Base-by-base conservation (phyloP, 306 rosid species). In the Spatholobus suberectus region DNA sequence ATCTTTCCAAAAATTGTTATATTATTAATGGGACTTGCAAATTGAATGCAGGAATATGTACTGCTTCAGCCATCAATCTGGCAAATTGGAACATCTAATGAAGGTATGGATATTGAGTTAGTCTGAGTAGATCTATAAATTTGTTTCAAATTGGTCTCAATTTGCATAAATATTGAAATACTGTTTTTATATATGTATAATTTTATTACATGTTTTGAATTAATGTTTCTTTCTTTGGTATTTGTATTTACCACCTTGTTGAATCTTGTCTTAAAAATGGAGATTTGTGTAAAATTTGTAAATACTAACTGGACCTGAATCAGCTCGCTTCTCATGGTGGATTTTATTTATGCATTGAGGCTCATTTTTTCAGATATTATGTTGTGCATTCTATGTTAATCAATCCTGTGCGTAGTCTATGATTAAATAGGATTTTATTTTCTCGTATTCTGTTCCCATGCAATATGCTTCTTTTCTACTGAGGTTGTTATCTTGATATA, bases 11-110 rank as follows among this genome's bases (percentile, higher is more conserved):
- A 62, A 34, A 9, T 76, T 73, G 51, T 58, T 70, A 73, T 8
- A 41, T 57, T 75, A 35, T 68, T 80, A 46, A 61, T 76, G 68
- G 46, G 73, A 57, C 54, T 14, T 74, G 40, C 21, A 66, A 83
- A 76, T 76, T 82, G 34, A 76, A 20, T 76, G 84, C 90, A 96
- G 99, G 93, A 96, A 96, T 82, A 88, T 94, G 83, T 96, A 96
- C 86, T 96, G 99, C 89, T 96, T 96, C 93, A 96, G 99, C 73
- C 51, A 90, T 79, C 99, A 94, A 74, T 96, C 99, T 66, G 99
- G 99, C 43, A 96, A 96, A 79, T 79, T 96, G 79, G 99, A 96
- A 92, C 98, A 96, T 91, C 89, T 96, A 49, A 90, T 94, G 99
- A 96, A 94, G 99, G 99, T 94, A 89, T 43, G 86, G 54, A 78